These are phyloP conservation scores for Gardenia jasminoides DNA, from an alignment of 257 asterid species.

Conservation along the genomic window DNA sequence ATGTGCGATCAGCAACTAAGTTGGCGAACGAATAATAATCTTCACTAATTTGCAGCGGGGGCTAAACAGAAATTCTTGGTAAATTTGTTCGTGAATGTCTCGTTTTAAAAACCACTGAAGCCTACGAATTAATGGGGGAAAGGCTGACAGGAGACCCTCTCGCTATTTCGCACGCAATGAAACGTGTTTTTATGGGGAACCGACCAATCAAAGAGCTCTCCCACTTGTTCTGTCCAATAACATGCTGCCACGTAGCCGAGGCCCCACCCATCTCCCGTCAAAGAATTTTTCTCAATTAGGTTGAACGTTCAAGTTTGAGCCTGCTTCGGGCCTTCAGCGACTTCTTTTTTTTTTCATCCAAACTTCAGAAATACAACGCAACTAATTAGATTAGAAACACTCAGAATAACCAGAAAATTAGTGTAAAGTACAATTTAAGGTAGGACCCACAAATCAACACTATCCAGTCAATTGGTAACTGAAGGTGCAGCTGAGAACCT, in stretches of 20 bases:
- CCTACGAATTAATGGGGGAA: not conserved
- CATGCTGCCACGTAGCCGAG: conserved; percentile 33
- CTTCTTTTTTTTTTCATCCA: no score
- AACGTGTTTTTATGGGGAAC: conserved; percentile 46
- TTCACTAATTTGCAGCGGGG: not conserved
- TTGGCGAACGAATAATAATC: not conserved
- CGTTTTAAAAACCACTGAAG: conserved; percentile 7
- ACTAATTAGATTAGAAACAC: no score
- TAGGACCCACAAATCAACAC: no score
- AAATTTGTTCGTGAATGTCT: conserved; percentile 9
- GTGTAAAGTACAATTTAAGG: no score
- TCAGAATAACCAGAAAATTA: no score
- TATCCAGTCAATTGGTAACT: no score
- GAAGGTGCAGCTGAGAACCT: no score
- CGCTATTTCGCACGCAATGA: conserved; percentile 8
- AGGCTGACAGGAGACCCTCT: not conserved
- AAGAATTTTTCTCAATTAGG: no score
- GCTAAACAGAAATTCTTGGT: not conserved
- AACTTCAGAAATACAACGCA: no score
- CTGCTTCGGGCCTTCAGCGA: no score
- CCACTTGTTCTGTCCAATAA: conserved; percentile 36
- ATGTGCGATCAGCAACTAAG: conserved; percentile 14
- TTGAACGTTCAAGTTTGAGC: no score
- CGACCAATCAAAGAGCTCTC: conserved; percentile 53
- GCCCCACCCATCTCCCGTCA: no score